Base-by-base conservation (phyloP, 1,284 basidiomycete species). In the Vanrija sp. region DNA sequence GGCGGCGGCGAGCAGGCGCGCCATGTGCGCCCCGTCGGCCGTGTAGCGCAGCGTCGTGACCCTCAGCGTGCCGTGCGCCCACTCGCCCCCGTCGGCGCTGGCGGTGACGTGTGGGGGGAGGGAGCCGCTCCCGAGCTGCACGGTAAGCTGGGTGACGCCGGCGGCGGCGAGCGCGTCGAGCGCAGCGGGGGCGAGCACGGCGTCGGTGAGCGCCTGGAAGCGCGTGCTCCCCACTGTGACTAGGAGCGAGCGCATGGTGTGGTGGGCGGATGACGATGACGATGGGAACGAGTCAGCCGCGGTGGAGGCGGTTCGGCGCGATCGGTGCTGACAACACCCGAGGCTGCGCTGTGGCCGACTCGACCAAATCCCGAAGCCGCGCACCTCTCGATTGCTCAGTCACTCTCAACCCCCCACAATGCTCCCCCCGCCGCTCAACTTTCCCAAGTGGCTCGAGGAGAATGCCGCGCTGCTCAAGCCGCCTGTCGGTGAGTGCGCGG, bases 221-320 rank as follows among this genome's bases (percentile, higher is more conserved):
- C 65, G 62, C 25, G 92, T 95, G n/a, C 91, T 93, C 54, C 92
- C 92, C 46, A 96, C 88, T 2, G 92, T 95, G 56, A 92, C 81
- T 69, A 96, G 84, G 46, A 81, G 85, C 0, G 56, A 60, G 38
- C 20, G 31, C n/a, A 19, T 49, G 47, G 10, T 24, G 41, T 15
- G 16, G 41, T 2, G 38, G 35, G 1, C 18, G 31, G 41, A 18
- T 7, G 41, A 24, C 8, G 43, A 16, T n/a, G 43, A 10, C 37
- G 42, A 41, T 22, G 37, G 3, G n/a, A 3, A 8, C 7, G 38
- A 18, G n/a, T 18, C 7, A 39, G 5, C 15, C 37, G 37, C 18
- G 37, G 37, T 18, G 18, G 16, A 2, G 37, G 16, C 37, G 37
- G 16, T n/a, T 8, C 9, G 9, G 37, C 37, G 10, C 15, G 37